Base-by-base conservation (phyloP, 2,329 filamentous ascomycete species). In the Fusarium sp. region DNA sequence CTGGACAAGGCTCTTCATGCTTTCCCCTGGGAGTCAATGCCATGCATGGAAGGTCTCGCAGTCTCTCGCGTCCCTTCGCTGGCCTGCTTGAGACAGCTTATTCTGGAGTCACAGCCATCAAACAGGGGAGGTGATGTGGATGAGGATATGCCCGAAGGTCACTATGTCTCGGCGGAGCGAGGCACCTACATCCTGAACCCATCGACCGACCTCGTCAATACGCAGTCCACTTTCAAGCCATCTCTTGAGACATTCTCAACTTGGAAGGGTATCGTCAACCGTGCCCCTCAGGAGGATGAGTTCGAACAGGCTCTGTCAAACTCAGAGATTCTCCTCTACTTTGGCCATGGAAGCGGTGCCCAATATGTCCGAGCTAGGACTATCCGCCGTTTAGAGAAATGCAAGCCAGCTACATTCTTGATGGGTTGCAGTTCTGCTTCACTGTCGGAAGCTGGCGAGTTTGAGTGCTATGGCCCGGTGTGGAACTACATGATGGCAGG, bases 11-110 rank as follows among this genome's bases (percentile, higher is more conserved):
- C 93, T 3, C 88, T 99, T 3, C 97, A 98, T 79, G 88, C 91
- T 2, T 97, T 99, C 79, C 97, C 97, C 0, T 99, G 97, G 97
- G 97, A 99, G 81, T 98, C 95, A 1, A 85, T 99, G 41, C 95
- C 95, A 0, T 98, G 95, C 80, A 90, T 99, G 80, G 89, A 94
- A 73, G 90, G 89, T 3, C 87, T 92, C 5, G 93, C 96, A 0
- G 92, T 98, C 39, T 98, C 95, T 5, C 92, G 97, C 14, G 92
- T 99, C 27, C 95, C 96, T 8, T 98, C 95, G 0, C 88, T 99
- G 43, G 92, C 92, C 32, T 95, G 93, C 74, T 88, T 99, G 11
- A 91, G 94, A 16, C 91, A 95, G 37, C 89, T 95, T 8, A 89
- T 99, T 16, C 79, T 93, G 0, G 90, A 92, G 73, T 80, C 80